A percentile compares a stretch with the other conserved stretches of the same genome.
Evolutionary conservation across 176 grass and related monocot species (phyloP).

Genomic region (Oryza australiensis): DNA sequence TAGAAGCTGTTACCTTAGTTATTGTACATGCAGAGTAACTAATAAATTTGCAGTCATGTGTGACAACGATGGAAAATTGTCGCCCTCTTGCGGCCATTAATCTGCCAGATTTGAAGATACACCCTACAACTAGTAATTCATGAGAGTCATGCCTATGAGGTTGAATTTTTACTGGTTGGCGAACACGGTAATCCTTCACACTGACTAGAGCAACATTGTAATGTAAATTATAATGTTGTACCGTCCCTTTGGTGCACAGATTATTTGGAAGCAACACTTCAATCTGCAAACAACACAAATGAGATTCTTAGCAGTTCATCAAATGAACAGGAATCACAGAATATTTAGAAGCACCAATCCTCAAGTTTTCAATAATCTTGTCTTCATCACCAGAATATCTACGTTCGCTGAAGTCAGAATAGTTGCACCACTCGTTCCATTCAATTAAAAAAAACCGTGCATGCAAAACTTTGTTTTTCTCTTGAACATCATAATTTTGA

Average conservation of each 20-base stretch:
- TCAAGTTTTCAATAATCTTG: slow-evolving; percentile 23
- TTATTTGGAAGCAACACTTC: slow-evolving; percentile 2
- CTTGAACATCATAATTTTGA: neutral
- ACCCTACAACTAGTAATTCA: neutral
- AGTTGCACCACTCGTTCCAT: neutral
- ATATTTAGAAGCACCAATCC: slow-evolving; percentile 1
- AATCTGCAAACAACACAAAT: slow-evolving; percentile 12
- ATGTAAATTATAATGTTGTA: slow-evolving; percentile 11
- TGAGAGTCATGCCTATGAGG: too few relatives aligned
- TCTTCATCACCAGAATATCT: neutral
- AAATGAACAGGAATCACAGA: neutral
- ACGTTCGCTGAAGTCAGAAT: slow-evolving; percentile 6
- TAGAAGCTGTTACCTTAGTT: neutral
- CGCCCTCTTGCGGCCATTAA: neutral
- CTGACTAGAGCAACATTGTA: slow-evolving; percentile 26
- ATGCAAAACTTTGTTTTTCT: neutral
- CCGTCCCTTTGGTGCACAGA: neutral
- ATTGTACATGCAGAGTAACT: neutral
- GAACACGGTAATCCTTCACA: neutral
- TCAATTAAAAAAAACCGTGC: slow-evolving; percentile 16
- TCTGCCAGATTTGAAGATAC: neutral
- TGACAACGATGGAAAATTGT: too few relatives aligned
- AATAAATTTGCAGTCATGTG: slow-evolving; percentile 4
- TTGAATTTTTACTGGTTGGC: neutral
- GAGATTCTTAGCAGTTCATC: neutral